Base-by-base conservation (phyloP, 768 basidiomycete species). In the Phlebiopsis gigantea region DNA sequence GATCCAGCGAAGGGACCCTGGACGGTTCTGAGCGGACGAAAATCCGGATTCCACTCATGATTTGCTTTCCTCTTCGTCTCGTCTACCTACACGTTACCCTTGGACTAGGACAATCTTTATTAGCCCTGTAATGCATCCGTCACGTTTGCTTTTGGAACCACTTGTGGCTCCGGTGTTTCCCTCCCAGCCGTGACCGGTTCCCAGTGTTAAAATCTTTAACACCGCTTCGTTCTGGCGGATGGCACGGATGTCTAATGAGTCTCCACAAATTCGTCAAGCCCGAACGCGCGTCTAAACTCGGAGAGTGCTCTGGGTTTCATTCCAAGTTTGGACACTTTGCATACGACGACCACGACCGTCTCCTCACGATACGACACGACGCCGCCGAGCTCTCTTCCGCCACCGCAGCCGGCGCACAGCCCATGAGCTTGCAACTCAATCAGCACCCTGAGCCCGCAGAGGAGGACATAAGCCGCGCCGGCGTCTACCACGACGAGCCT, bases 381-480 rank as follows among this genome's bases (percentile, higher is more conserved):
- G 47, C 26, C 29, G 19, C 9, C 14, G 21, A 29, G 7, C 47
- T 10, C 47, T 48, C 47, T 30, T 26, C 47, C 4, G 34, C 50
- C 50, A 48, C 15, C 12, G 39, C 12, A 8, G 34, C 34, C 17
- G 34, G 55, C 26, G 55, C 31, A 39, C 22, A 14, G 41, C 43
- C 29, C 31, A 47, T 55, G 49, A 60, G 54, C 52, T 50, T 59
- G 17, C 62, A 64, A 30, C 12, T 46, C 46, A 61, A 65, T 53
- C 57, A 67, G 22, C 66, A 73, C 26, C 75, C 74, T 21, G 66
- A 72, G 41, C 75, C 71, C 14, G 63, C 73, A 4, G 81, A 79
- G 57, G 77, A 79, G 56, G 79, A 83, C 60, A 73, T 81, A 59
- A 65, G 67, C 48, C 62, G 68, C 15, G 69, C 71, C 21, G 63